Base-by-base conservation (phyloP, 495 filamentous ascomycete genomes). In the Aspergillus leporis region DNA sequence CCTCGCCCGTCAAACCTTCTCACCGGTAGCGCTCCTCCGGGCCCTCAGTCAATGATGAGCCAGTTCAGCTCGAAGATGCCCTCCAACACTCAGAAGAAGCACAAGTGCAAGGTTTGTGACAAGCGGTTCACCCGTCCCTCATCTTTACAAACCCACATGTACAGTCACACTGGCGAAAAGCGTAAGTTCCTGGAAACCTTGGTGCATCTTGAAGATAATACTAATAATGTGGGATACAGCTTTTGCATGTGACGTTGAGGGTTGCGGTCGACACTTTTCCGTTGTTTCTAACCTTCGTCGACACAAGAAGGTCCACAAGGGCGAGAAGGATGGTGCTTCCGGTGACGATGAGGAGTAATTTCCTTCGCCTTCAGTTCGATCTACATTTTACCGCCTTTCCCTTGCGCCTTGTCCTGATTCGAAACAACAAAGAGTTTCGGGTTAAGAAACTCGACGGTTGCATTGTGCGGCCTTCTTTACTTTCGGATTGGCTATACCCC, bases 41-140 rank as follows among this genome's bases (percentile, higher is more conserved):
- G 92, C 31, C 93, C 92, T 14, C 90, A 94, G 69, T 93, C 92
- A 4, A 97, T 98, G 91, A 98, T 98, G 94, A 87, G 90, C 49
- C 93, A 95, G 61, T 98, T 98, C 79, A 97, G 91, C 79, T 97
- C 94, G 46, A 98, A 97, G 72, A 87, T 97, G 49, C 90, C 91
- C 10, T 93, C 92, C 22, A 95, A 90, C 76, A 92, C 94, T 28
- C 93, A 98, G 69, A 98, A 98, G 86, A 98, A 98, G 81, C 94
- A 98, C 78, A 97, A 97, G 77, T 98, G 94, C 83, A 98, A 97
- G 81, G 90, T 98, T 51, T 98, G 94, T 80, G 94, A 98, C 76
- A 98, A 98, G 85, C 86, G 94, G 8, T 98, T 98, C 73, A 98
- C 94, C 10, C 85, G 94, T 40, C 94, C 94, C 0, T 97, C 93